Base-by-base conservation (phyloP, 345 rosid genomes). In the Populus deltoides region DNA sequence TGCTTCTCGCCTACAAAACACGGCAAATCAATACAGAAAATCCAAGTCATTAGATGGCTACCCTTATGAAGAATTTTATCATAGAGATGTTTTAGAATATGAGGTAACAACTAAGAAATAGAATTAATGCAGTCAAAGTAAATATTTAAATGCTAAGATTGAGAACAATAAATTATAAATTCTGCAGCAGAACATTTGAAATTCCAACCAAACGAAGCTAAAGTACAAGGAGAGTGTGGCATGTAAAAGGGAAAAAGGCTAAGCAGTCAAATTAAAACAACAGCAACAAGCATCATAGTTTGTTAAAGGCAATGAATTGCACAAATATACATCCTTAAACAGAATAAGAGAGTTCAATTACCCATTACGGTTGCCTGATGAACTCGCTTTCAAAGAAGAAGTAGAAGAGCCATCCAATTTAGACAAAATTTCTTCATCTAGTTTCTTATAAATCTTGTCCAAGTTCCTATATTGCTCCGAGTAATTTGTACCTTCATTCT, bases 381-480 rank as follows among this genome's bases (percentile, higher is more conserved):
- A 75, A 76, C 75, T 76, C 6, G 82, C 70, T 72, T 79, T 81
- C 0, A 77, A 65, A 62, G 86, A 72, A 70, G 86, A 72, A 72
- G 86, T 72, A 73, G 77, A 45, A 29, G 75, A 39, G 38, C 72
- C 82, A 63, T 80, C 73, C 45, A 92, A 81, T 84, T 90, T 89
- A 24, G 87, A 81, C 38, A 90, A 49, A 33, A 93, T 80, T 65
- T 88, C 81, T 10, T 47, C 79, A 77, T 91, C 81, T 59, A 96
- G 35, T 81, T 51, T 83, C 82, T 59, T 76, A 75, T 93, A 92
- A 73, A 96, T 79, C 82, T 87, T 85, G 7, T 80, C 89, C 82
- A 93, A 31, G 82, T 89, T 83, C 86, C 88, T 86, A 66, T 81
- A 96, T 80, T 90, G 93, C 20, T 74, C 85, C 16, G 94, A 77